phyloP scores from a whole-genome alignment of 1,139 yeast genomes.

The Kluyveromyces sp. region DNA sequence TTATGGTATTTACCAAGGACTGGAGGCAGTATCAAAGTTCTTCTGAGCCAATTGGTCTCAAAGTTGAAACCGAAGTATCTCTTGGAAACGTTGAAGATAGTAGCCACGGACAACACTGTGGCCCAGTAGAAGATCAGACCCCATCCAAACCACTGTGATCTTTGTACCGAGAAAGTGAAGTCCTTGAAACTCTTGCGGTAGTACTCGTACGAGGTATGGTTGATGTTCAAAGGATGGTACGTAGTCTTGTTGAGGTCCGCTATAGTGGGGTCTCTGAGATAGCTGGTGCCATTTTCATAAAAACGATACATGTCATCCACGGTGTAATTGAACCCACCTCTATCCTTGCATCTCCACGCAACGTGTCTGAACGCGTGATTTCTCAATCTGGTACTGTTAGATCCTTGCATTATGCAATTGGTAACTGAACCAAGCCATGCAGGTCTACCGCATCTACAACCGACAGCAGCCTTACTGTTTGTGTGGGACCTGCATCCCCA shows the following conservation, averaged over 20 bases:
- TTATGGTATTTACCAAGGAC: slow-evolving; percentile 35
- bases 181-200: slow-evolving; percentile 33
- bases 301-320: slow-evolving; percentile 29
- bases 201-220: slow-evolving; percentile 30
- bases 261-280: slow-evolving; percentile 25
- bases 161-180: slow-evolving; percentile 25
- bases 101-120: slow-evolving; percentile 28
- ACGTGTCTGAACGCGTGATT: slow-evolving; percentile 36
- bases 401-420: slow-evolving; percentile 32
- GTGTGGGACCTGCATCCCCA: slow-evolving; percentile 37
- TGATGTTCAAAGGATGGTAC: slow-evolving; percentile 30
- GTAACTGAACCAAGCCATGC: slow-evolving; percentile 39
- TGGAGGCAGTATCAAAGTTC: slow-evolving; percentile 41
- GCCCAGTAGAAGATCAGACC: slow-evolving; percentile 38
- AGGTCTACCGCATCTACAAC: slow-evolving; percentile 36
- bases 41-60: slow-evolving; percentile 17
- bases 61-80: slow-evolving; percentile 18
- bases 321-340: slow-evolving; percentile 30
- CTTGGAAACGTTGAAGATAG: slow-evolving; percentile 26
- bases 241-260: slow-evolving; percentile 19
- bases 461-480: slow-evolving; percentile 30
- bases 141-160: slow-evolving; percentile 39
- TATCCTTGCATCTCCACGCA: slow-evolving; percentile 31
- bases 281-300: slow-evolving; percentile 32
- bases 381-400: slow-evolving; percentile 23